Conservation (phyloP, 2,329 filamentous ascomycete species). For the Plectosphaerella sp. region DNA sequence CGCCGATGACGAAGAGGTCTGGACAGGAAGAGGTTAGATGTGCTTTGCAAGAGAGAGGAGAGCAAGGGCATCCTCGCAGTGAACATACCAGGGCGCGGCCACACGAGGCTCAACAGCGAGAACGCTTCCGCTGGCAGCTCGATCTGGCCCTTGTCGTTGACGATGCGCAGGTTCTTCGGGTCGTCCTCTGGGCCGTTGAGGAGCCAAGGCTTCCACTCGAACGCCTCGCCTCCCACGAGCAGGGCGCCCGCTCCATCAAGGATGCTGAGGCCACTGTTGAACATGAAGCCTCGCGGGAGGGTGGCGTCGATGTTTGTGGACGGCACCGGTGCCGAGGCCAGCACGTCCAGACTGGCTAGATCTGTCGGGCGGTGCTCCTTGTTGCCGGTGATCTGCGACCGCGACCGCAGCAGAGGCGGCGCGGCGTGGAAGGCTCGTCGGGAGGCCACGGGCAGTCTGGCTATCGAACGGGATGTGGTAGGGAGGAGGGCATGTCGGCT, state of each 20-base stretch:
- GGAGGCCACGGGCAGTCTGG: neutral
- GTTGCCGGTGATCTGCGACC: neutral
- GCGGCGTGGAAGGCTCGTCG: constrained; percentile 13
- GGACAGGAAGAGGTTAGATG: constrained; percentile 4
- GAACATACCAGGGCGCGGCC: constrained; percentile 79
- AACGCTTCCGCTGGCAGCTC: constrained; percentile 68
- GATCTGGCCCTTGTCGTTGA: constrained; percentile 78
- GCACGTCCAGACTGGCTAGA: constrained; percentile 72
- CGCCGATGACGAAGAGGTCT: constrained; percentile 88
- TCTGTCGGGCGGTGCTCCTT: constrained; percentile 39
- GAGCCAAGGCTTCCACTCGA: constrained; percentile 82
- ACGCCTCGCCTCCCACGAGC: constrained; percentile 81
- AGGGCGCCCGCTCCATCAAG: constrained; percentile 67
- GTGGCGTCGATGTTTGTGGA: constrained; percentile 82
- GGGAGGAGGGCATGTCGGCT: neutral
- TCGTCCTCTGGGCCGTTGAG: constrained; percentile 27
- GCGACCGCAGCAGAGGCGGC: constrained; percentile 10
- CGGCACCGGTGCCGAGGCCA: constrained; percentile 70
- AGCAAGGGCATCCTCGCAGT: neutral
- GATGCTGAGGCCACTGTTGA: constrained; percentile 76
- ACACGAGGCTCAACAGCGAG: constrained; percentile 71
- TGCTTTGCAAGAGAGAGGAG: neutral
- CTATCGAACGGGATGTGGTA: neutral
- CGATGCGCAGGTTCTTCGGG: constrained; percentile 33
- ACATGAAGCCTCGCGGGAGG: constrained; percentile 75